Evolutionary conservation across 108 stramenopile species (phyloP), one percentile per base, ranked within the genome.

Genomic region (Cyclostephanos invisitatus): DNA sequence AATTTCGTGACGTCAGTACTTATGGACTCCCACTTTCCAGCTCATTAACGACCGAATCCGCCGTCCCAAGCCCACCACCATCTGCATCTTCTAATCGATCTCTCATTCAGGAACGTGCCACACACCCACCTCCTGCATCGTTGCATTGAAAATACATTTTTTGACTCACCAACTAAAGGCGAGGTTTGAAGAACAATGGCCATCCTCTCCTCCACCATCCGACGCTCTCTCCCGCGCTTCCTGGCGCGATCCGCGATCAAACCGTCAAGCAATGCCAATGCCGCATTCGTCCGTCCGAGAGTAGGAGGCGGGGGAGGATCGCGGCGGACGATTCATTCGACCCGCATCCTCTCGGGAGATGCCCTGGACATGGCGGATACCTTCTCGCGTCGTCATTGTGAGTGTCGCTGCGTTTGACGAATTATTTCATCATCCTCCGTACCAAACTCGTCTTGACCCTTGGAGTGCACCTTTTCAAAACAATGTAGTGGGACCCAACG

Each of bases 301-400:
- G 29, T 27, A 25, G 53, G 36, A 14, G 48, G 35, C 4, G 17
- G 14, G n/a, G 51, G 51, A 20, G 37, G 21, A 25, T 15, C 54
- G 12, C 20, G 61, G 48, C 77, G 87, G 9, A 35, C 69, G 14
- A 82, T 75, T 24, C 89, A 87, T 82, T 60, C 80, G 6, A 64
- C 80, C 15, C 35, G 70, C 37, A 49, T 70, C 1, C 15, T 75
- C 2, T 58, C 49, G 10, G 82, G 68, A 0, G 92, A 93, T 82
- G 90, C 90, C 17, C 82, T 93, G 68, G 88, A 89, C 57, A 89
- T 90, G 87, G 78, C 70, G 48, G 92, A 93, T 60, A 86, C 89
- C 0, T 93, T 93, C 80, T 80, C 85, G 25, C 87, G 88, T 54
- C 92, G 92, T 69, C 92, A 93, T 70, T 59, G 91, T 92, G 70